phyloP scores from a whole-genome alignment of 371 early-diverging fungal species.

The Circinella minor region DNA sequence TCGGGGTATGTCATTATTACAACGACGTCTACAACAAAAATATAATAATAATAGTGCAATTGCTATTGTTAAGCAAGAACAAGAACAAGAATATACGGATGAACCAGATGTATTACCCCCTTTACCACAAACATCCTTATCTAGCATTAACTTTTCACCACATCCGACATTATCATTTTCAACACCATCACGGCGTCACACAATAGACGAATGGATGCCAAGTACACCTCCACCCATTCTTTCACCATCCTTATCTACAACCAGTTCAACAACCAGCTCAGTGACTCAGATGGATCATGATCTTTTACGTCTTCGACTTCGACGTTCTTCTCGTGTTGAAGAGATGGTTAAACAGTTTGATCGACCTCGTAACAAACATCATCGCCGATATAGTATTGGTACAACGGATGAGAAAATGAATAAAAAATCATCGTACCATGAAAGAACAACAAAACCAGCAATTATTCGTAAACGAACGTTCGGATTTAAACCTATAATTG shows the following conservation, averaged over 20 bases:
- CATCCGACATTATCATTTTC: slow-evolving; percentile 13
- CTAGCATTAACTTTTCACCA: slow-evolving; percentile 2
- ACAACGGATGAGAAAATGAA: neutral
- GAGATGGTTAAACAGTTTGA: slow-evolving; percentile 25
- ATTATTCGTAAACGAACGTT: slow-evolving; percentile 23
- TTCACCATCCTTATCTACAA: slow-evolving; percentile 21
- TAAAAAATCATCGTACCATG: neutral
- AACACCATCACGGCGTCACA: slow-evolving; percentile 11
- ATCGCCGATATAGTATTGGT: slow-evolving; percentile 19
- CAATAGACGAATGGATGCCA: slow-evolving; percentile 7
- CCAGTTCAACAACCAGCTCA: slow-evolving; percentile 15
- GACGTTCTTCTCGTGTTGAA: slow-evolving; percentile 22
- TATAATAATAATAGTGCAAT: neutral
- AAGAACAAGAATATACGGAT: neutral
- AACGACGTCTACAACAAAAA: neutral
- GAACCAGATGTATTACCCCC: neutral
- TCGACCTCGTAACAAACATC: neutral
- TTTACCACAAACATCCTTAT: neutral
- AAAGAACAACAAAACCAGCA: slow-evolving; percentile 13
- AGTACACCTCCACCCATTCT: slow-evolving; percentile 6
- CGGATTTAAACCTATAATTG: slow-evolving; percentile 21
- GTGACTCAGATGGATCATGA: slow-evolving; percentile 6
- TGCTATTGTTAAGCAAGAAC: neutral
- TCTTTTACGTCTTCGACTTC: slow-evolving; percentile 12
- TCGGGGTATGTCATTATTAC: no score